Conservation (phyloP, 2,329 filamentous ascomycete genomes). For the Aspergillus thermomutatus region DNA sequence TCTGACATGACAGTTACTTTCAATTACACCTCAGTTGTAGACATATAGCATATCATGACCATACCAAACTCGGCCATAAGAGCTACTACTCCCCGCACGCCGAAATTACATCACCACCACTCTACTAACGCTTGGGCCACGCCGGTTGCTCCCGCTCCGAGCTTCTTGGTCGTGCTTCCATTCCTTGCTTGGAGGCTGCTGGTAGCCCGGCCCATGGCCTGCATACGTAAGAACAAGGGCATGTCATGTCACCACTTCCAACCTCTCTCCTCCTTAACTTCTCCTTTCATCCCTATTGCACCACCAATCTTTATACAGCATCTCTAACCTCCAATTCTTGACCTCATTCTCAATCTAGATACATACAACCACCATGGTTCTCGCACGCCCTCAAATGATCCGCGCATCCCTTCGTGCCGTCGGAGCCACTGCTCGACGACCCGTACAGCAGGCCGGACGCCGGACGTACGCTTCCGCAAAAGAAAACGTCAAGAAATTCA, state of each 20-base stretch:
- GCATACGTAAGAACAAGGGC: not conserved
- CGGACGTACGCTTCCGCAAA: constrained; percentile 45
- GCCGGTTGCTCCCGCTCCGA: constrained; percentile 13
- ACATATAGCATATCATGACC: not conserved
- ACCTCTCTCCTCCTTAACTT: constrained; percentile 3
- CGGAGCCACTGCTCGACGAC: constrained; percentile 25
- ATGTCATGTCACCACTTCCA: constrained; percentile 7
- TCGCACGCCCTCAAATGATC: constrained; percentile 28
- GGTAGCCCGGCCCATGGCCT: not conserved
- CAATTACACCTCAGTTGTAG: not conserved
- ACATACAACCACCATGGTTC: constrained; percentile 27
- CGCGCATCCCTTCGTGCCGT: constrained; percentile 20
- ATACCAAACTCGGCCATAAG: not conserved
- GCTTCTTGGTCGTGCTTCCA: not conserved
- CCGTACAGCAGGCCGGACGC: constrained; percentile 40
- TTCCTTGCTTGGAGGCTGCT: not conserved
- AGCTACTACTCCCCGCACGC: constrained; percentile 1
- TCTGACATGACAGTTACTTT: not conserved
- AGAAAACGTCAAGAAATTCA: constrained; percentile 37
- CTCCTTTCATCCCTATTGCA: not conserved
- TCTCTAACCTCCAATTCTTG: not conserved
- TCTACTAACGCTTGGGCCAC: constrained; percentile 4
- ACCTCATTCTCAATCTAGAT: not conserved
- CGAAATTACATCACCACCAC: constrained; percentile 8
- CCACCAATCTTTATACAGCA: not conserved